Base-by-base conservation (phyloP, 768 basidiomycete species). In the Xerocomellus chrysenteron region DNA sequence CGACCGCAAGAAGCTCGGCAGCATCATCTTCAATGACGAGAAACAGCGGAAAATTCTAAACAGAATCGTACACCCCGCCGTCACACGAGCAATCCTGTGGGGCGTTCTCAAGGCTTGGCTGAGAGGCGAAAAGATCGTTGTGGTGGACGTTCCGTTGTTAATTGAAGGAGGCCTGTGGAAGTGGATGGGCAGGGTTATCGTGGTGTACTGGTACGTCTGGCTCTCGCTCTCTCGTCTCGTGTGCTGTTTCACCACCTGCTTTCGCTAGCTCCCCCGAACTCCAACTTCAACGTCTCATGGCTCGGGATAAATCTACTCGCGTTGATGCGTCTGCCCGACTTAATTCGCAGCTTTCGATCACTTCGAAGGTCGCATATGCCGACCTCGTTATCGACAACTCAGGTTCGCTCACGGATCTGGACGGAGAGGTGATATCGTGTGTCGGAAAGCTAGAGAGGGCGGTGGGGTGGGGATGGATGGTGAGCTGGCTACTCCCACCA, bases 311-410 rank as follows among this genome's bases (percentile, higher is more conserved):
- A 3, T 87, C 86, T 9, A 77, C 85, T 0, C 75, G 75, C 26
- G 77, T 82, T 32, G 90, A 88, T 26, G 97, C 96, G 0, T 73
- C 77, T 33, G 73, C 89, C 0, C 84, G 97, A 7, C 80, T 98
- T 19, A 76, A 81, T 24, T 83, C 95, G 0, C 96, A 98, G 71
- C 73, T 94, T 47, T 81, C 93, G 0, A 88, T 97, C 43, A 66
- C 82, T 1, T 77, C 84, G 36, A 99, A 98, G 69, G 76, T 94
- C 5, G 64, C 75, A n/a, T 94, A 91, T 59, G 95, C 94, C 4
- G 92, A 95, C 67, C 68, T 84, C 50, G 85, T 97, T 47, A 68
- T 98, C 33, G 94, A 98, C 74, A 98, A 98, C 69, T 92, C 91
- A 7, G 92, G 93, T 2, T 78, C 87, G 0, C 74, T 76, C 9